These are phyloP conservation scores for Phytomonas serpens DNA, from an alignment of 208 protist genomes.

Conservation along the genomic window DNA sequence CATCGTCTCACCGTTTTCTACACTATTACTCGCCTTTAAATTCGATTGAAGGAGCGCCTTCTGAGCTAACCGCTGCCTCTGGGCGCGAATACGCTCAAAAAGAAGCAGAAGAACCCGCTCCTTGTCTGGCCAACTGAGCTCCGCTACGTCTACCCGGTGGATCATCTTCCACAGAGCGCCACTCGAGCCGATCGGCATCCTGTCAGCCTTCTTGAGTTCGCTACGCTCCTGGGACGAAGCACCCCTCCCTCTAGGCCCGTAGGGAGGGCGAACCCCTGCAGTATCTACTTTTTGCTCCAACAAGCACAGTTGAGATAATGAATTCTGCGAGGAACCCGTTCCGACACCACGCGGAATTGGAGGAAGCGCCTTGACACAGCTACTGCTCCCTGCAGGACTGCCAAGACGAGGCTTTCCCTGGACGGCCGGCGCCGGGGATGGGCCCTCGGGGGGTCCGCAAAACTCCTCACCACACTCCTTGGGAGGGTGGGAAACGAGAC, in stretches of 20 bases:
- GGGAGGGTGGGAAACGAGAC: background rate
- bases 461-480: background rate
- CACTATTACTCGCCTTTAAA: background rate
- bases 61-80: constrained; percentile 13
- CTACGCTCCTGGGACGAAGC: background rate
- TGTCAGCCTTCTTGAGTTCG: background rate
- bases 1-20: background rate
- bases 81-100: constrained; percentile 60
- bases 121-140: constrained; percentile 83
- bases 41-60: background rate
- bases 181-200: background rate
- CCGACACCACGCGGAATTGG: background rate
- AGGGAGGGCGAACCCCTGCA: background rate
- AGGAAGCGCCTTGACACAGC: background rate
- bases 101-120: constrained; percentile 80
- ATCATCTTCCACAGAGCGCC: constrained; percentile 27
- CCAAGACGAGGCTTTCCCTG: background rate
- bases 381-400: background rate
- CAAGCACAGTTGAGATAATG: background rate
- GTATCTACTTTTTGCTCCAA: background rate
- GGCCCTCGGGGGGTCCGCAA: background rate
- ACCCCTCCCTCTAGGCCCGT: background rate
- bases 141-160: constrained; percentile 56
- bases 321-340: background rate
- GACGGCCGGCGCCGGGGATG: background rate